These are phyloP conservation scores for Pythium oligandrum DNA, from an alignment of 352 stramenopile species.

Conservation along the genomic window DNA sequence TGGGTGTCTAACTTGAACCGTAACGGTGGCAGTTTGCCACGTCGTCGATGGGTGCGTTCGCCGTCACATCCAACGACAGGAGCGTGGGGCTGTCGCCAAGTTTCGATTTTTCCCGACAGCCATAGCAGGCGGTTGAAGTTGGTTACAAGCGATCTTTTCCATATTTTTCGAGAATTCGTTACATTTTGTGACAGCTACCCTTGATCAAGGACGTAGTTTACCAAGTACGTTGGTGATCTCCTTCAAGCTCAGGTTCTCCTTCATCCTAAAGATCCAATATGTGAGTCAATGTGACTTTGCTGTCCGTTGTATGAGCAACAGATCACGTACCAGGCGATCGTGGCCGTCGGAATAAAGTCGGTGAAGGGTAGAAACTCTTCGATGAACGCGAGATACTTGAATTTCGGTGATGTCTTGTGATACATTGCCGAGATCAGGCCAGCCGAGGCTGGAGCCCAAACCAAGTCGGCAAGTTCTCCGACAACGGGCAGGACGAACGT, in stretches of 20 bases:
- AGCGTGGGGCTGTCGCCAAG: no score
- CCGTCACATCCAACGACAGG: no score
- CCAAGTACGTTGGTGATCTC: slow-evolving; percentile 26
- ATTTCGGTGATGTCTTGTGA: slow-evolving; percentile 69
- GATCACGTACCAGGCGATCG: slow-evolving; percentile 79
- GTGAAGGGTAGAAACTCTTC: slow-evolving; percentile 92
- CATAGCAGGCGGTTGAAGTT: no score
- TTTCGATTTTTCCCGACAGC: no score
- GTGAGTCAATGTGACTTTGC: background rate
- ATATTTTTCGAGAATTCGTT: background rate
- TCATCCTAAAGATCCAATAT: slow-evolving; percentile 29
- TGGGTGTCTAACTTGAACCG: no score
- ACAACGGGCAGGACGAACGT: slow-evolving; percentile 85
- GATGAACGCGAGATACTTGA: slow-evolving; percentile 85
- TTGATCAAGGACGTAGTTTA: background rate
- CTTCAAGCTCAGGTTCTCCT: slow-evolving; percentile 44
- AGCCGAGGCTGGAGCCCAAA: slow-evolving; percentile 90
- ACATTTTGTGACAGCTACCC: background rate
- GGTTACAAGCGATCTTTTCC: background rate
- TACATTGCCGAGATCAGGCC: slow-evolving; percentile 91
- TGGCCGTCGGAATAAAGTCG: slow-evolving; percentile 93
- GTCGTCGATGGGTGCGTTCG: no score
- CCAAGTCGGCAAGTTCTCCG: slow-evolving; percentile 88
- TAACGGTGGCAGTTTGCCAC: no score
- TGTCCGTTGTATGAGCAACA: background rate